Conservation (phyloP, 768 basidiomycete genomes). For the Suillus weaverae region DNA sequence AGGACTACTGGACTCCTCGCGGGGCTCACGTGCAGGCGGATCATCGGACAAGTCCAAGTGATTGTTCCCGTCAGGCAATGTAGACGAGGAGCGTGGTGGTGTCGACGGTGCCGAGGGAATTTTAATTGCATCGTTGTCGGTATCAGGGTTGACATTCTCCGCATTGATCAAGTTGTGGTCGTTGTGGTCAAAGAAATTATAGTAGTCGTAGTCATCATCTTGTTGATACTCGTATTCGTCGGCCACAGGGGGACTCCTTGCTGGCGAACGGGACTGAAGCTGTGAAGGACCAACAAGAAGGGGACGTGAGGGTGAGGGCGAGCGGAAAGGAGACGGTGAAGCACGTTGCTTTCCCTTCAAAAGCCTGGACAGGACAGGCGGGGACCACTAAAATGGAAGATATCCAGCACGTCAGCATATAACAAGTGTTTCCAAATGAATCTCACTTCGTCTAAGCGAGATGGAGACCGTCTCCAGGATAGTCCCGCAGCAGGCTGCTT, state of each 20-base stretch:
- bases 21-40: not conserved
- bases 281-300: slow-evolving; percentile 14
- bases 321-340: slow-evolving; percentile 4
- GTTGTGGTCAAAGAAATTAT: slow-evolving; percentile 9
- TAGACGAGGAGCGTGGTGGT: slow-evolving; percentile 11
- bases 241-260: not conserved
- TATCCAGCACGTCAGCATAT: not conserved
- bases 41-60: slow-evolving; percentile 14
- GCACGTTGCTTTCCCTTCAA: not conserved
- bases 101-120: slow-evolving; percentile 18
- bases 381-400: not conserved
- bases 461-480: not conserved
- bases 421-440: not conserved
- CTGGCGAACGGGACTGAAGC: not conserved
- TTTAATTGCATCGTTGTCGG: slow-evolving; percentile 2
- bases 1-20: slow-evolving; percentile 14
- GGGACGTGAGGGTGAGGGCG: slow-evolving; percentile 8
- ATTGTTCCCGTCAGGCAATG: not conserved
- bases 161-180: not conserved
- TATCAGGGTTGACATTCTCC: not conserved
- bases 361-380: slow-evolving; percentile 1
- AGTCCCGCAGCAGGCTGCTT: not conserved
- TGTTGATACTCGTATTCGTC: slow-evolving; percentile 12
- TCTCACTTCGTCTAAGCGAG: not conserved
- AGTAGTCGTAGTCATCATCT: slow-evolving; percentile 17